A percentile compares a stretch with the other conserved stretches of the same genome.
Evolutionary conservation across 1,284 basidiomycete species (phyloP).

Genomic region (Heimioporus retisporus): DNA sequence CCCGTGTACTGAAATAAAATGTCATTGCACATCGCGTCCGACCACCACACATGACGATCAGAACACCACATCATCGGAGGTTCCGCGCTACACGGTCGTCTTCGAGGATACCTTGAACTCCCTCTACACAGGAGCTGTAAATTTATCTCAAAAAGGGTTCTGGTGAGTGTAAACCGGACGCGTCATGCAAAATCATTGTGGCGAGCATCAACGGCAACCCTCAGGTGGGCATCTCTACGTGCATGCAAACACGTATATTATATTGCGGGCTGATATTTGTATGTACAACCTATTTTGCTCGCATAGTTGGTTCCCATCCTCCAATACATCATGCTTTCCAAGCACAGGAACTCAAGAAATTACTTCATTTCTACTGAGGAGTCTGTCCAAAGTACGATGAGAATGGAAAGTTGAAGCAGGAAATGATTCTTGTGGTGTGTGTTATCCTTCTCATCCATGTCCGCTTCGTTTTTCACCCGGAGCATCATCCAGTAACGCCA

Average conservation of each 20-base stretch:
- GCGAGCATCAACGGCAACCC: slow-evolving; percentile 97
- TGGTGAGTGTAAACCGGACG: slow-evolving; percentile 99
- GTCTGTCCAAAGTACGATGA: slow-evolving; percentile 99
- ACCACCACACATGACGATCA: slow-evolving; percentile 2
- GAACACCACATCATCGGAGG: slow-evolving; percentile 53
- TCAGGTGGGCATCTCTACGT: slow-evolving; percentile 58
- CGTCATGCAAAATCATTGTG: slow-evolving; percentile 95
- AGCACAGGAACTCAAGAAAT: slow-evolving; percentile 98
- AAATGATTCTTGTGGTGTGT: slow-evolving; percentile 99
- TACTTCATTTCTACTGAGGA: slow-evolving; percentile 99
- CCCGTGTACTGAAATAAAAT: too few species aligned
- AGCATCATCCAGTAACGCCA: slow-evolving; percentile 80
- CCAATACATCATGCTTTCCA: slow-evolving; percentile 90
- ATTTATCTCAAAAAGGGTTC: slow-evolving; percentile 93
- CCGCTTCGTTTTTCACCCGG: slow-evolving; percentile 17
- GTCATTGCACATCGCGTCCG: too few species aligned
- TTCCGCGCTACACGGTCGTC: slow-evolving; percentile 88
- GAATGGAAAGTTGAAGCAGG: slow-evolving; percentile 97
- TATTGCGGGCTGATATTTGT: slow-evolving; percentile 14
- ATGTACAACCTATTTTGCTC: slow-evolving; percentile 61
- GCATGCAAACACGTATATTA: slow-evolving; percentile 9
- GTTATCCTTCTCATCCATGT: slow-evolving; percentile 43
- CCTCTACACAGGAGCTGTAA: slow-evolving; percentile 88
- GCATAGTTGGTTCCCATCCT: slow-evolving; percentile 98
- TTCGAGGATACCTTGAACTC: slow-evolving; percentile 80